phyloP scores from a whole-genome alignment of 2,329 filamentous ascomycete species.

The Paraphaeosphaeria minitans region DNA sequence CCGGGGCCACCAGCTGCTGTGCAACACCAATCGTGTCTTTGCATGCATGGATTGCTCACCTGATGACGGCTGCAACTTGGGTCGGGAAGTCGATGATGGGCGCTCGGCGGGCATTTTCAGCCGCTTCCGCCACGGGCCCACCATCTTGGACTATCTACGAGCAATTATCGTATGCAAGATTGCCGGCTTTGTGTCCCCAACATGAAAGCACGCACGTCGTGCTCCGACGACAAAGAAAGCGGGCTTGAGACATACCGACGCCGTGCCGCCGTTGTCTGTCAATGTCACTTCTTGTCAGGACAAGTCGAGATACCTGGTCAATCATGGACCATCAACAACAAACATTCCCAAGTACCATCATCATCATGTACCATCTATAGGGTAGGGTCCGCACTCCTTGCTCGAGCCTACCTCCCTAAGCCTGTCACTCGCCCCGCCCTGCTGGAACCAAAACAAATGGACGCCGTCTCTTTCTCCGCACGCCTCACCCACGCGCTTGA shows the following conservation, averaged over 20 bases:
- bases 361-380: slow-evolving; percentile 1
- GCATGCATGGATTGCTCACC: neutral
- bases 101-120: neutral
- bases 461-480: slow-evolving; percentile 6
- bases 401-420: neutral
- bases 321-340: neutral
- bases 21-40: neutral
- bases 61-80: slow-evolving; percentile 1
- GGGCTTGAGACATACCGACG: neutral
- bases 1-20: neutral
- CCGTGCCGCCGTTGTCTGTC: neutral
- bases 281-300: neutral
- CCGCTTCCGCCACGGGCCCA: neutral
- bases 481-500: slow-evolving; percentile 3
- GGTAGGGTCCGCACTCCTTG: slow-evolving; percentile 6
- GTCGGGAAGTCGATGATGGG: neutral
- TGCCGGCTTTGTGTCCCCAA: neutral
- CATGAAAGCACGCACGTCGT: neutral
- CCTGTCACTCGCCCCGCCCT: slow-evolving; percentile 1
- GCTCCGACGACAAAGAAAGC: neutral
- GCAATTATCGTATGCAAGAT: neutral
- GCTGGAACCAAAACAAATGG: slow-evolving; percentile 4
- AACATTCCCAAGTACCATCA: slow-evolving; percentile 3
- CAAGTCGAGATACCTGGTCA: neutral
- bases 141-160: neutral